Base-by-base conservation (phyloP, 352 stramenopile genomes). In the Phytopythium ostracodes region DNA sequence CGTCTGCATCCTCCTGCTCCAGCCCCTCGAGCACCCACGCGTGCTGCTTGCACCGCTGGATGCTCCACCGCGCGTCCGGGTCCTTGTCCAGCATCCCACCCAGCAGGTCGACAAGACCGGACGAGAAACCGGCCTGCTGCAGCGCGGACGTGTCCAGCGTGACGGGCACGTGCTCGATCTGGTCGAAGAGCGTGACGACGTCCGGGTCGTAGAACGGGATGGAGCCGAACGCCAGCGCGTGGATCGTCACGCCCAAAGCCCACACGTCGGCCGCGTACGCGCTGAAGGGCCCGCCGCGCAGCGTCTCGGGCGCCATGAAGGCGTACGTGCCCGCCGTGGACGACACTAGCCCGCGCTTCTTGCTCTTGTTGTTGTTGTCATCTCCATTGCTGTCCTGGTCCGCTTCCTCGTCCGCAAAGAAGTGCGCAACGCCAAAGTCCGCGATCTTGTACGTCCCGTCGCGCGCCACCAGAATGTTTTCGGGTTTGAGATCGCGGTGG, bases 261-360 rank as follows among this genome's bases (percentile, higher is more conserved):
- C 89, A 97, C 18, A 96, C 75, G 50, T 97, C 89, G 17, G 87
- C 89, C 15, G 82, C 71, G 68, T 88, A 94, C 11, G 88, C 88
- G 40, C 76, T 86, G 71, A 90, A 96, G 54, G 76, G 77, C 29
- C 86, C 81, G 52, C 85, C 80, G 65, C 87, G 90, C 42, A 92
- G 76, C 44, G 86, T 92, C 66, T 94, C 86, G 0, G 86, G 86
- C 0, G 72, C 77, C 86, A 94, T 94, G 62, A 91, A 94, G 31
- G 86, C 86, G 65, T 94, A 94, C 35, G 86, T 94, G 11, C 86
- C 86, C 20, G 86, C 86, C 44, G 86, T 92, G 27, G 84, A 77
- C 29, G 86, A 89, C 22, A 94, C 79, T 62, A 84, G 85, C 20
- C 86, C 86, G 42, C 86, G 89, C 70, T 84, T 89, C n/a, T 77